A percentile compares a stretch with the other conserved stretches of the same genome.
These are phyloP conservation scores for Xylaria bambusicola DNA, from an alignment of 495 filamentous ascomycete species.

Conservation along the genomic window DNA sequence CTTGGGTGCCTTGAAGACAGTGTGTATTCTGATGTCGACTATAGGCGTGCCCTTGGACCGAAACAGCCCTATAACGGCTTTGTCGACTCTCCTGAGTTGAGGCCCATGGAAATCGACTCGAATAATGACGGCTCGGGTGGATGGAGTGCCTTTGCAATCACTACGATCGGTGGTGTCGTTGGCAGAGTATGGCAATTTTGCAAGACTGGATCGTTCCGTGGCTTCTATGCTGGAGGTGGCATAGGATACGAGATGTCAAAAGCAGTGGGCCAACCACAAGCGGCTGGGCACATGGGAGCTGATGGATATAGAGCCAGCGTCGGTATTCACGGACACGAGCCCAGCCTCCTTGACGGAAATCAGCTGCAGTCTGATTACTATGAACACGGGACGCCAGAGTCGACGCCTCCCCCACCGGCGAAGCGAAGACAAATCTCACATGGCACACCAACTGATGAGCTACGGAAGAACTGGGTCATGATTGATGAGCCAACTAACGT, in stretches of 20 bases:
- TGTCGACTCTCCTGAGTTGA: constrained; percentile 24
- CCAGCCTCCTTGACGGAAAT: constrained; percentile 1
- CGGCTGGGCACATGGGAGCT: constrained; percentile 28
- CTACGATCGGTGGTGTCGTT: constrained; percentile 58
- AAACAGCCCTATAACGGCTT: constrained; percentile 33
- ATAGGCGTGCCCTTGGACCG: constrained; percentile 49
- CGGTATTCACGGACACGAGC: constrained; percentile 19
- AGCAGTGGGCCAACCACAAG: constrained; percentile 7
- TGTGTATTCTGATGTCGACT: constrained; percentile 57
- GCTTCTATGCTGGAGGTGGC: constrained; percentile 85
- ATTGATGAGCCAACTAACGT: constrained; percentile 50
- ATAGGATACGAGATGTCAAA: constrained; percentile 57
- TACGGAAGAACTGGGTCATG: constrained; percentile 73
- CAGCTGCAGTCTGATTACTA: constrained; percentile 30
- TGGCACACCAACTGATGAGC: constrained; percentile 49
- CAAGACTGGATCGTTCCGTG: constrained; percentile 68
- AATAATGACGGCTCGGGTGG: constrained; percentile 22
- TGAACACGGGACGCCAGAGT: constrained; percentile 41
- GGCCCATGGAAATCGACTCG: constrained; percentile 12
- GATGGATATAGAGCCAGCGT: constrained; percentile 32
- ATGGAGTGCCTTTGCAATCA: constrained; percentile 50
- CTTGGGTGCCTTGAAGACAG: constrained; percentile 53
- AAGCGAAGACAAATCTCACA: constrained; percentile 55
- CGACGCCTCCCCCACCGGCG: constrained; percentile 48
- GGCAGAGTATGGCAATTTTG: constrained; percentile 85